Evolutionary conservation across 2,329 filamentous ascomycete species (phyloP).

Genomic region (Ilyonectria sp.): DNA sequence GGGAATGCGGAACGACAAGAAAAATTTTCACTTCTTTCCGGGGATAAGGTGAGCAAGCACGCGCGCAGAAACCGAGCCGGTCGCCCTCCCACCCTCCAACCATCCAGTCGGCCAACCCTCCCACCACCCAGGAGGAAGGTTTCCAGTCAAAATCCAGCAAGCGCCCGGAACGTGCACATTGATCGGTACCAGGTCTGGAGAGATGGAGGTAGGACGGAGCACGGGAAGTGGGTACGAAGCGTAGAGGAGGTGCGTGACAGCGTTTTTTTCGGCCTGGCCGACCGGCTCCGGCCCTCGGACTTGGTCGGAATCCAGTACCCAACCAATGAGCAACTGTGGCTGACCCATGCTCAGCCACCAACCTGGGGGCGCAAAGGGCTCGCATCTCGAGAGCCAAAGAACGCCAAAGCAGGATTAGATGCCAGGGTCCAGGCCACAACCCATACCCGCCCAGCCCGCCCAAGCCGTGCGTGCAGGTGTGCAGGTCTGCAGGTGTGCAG

Average conservation of each 20-base stretch:
- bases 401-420: not conserved
- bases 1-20: slow-evolving; percentile 22
- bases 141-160: slow-evolving; percentile 10
- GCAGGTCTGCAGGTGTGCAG: slow-evolving; percentile 12
- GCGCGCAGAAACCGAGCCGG: slow-evolving; percentile 37
- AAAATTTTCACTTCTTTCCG: slow-evolving; percentile 30
- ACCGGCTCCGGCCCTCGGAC: slow-evolving; percentile 41
- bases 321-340: slow-evolving; percentile 41
- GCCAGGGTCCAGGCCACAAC: slow-evolving; percentile 21
- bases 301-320: slow-evolving; percentile 26
- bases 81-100: slow-evolving; percentile 13
- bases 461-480: slow-evolving; percentile 14
- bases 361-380: slow-evolving; percentile 3
- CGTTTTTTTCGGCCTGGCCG: slow-evolving; percentile 41
- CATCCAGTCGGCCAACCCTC: slow-evolving; percentile 20
- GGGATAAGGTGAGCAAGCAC: slow-evolving; percentile 18
- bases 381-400: not conserved
- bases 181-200: not conserved
- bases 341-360: slow-evolving; percentile 39
- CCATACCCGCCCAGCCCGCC: slow-evolving; percentile 11
- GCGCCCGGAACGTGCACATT: not conserved
- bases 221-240: slow-evolving; percentile 10
- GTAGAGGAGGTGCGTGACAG: slow-evolving; percentile 33
- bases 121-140: slow-evolving; percentile 20
- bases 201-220: not conserved